Evolutionary conservation across 371 early-diverging fungal genomes (phyloP), one percentile per base, ranked within the genome.

Genomic region (Syncephalastrum contaminatum): DNA sequence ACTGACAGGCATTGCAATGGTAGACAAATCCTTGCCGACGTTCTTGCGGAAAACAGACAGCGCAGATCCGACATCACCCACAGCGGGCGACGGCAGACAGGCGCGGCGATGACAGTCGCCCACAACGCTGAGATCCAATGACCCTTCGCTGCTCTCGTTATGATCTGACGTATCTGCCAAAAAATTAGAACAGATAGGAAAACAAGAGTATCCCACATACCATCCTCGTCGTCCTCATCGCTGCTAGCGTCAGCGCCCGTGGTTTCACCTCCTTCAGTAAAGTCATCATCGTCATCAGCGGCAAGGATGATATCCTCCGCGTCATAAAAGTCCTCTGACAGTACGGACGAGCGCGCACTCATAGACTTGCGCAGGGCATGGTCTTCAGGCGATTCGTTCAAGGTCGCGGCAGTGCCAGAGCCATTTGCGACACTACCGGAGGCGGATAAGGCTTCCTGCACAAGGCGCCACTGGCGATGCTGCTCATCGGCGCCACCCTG

Each of bases 11-110:
- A 97, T 93, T 7, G 95, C 81, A 13, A 96, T 86, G 21, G 89
- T 90, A 10, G 94, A 88, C 20, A 95, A 69, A 68, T 96, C 97
- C 66, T 94, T 95, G 50, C 97, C 97, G 18, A 96, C 88, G 66
- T 95, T 94, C 67, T 94, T 94, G 48, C 94, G 73, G 60, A 96
- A 68, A 43, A 96, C 86, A 8, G 89, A 87, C 51, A 95, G 60
- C 7, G 92, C 67, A 54, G 88, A 89, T 46, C 92, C 82, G 54
- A 87, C 85, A 48, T 85, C 82, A 55, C 88, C 88, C 27, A 85
- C 88, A 12, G 82, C 78, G 3, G 88, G 90, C 3, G 87, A 85
- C 5, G 90, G 91, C 0, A 92, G 70, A 6, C 48, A 55, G 20
- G 64, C 76, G 6, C 92, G 77, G 13, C 92, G 84, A 16, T 62